phyloP scores from a whole-genome alignment of 177 flowering plant species.

The Vitis hybrid region DNA sequence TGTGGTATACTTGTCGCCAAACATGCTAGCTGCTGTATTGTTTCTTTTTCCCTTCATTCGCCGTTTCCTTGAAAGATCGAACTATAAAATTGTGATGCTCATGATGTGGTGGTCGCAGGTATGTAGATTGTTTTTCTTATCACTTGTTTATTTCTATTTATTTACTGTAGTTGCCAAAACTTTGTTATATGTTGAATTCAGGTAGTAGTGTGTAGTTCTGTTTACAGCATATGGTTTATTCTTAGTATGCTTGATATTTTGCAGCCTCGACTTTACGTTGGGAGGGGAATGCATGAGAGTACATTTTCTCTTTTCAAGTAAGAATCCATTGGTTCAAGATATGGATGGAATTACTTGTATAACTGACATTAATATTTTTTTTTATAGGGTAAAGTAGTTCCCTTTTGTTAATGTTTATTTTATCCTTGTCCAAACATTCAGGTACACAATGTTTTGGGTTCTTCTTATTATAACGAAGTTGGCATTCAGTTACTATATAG shows the following conservation, averaged over 20 bases:
- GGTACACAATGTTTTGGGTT: conserved; percentile 97
- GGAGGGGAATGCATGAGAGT: conserved; percentile 99
- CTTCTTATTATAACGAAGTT: conserved; percentile 85
- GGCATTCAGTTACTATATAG: conserved; percentile 90
- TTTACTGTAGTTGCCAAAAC: not conserved
- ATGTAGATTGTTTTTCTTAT: not conserved
- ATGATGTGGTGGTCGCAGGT: conserved; percentile 99
- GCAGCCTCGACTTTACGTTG: conserved; percentile 99
- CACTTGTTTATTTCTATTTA: not conserved
- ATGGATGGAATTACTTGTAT: not conserved
- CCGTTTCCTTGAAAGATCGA: conserved; percentile 84
- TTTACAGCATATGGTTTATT: not conserved
- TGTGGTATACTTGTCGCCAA: conserved; percentile 87
- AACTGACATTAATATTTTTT: not conserved
- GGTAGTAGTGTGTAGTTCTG: not conserved
- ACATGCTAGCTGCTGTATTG: conserved; percentile 74
- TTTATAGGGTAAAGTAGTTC: too few species aligned
- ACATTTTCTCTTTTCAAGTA: conserved; percentile 91
- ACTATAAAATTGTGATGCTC: conserved; percentile 74
- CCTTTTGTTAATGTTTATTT: not conserved
- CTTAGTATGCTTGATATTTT: conserved; percentile 7
- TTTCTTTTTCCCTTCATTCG: conserved; percentile 86
- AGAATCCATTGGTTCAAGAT: conserved; percentile 17
- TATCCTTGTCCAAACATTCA: conserved; percentile 24
- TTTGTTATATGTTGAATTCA: too few species aligned